Percentiles rank a stretch among this genome's conserved stretches.
Evolutionary conservation across 305 asterid species (phyloP).

Genomic region (Fraxinus angustifolia): DNA sequence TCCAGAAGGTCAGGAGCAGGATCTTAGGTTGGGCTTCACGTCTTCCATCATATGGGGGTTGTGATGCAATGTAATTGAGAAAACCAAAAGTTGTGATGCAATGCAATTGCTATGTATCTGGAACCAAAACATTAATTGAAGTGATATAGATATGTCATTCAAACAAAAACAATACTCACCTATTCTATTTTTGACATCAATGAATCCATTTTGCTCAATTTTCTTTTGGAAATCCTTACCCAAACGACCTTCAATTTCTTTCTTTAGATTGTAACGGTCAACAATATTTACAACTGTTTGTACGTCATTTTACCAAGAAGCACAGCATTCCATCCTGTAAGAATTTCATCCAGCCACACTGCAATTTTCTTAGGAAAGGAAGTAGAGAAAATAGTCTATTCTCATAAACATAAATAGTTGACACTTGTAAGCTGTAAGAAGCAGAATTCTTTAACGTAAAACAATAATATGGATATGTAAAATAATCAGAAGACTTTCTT

Average conservation of each 20-base stretch:
- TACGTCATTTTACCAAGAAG: constrained; percentile 55
- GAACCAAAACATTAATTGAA: too few species aligned
- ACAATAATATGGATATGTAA: too few species aligned
- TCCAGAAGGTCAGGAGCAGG: too few species aligned
- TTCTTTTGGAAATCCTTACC: constrained; percentile 57
- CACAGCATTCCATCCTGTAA: constrained; percentile 89
- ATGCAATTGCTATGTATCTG: too few species aligned
- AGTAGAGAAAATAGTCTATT: not conserved
- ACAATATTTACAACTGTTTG: constrained; percentile 58
- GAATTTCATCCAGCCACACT: constrained; percentile 4
- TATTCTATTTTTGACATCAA: constrained; percentile 65
- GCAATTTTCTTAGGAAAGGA: not conserved
- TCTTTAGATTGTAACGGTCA: constrained; percentile 65
- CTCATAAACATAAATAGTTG: not conserved
- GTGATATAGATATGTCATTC: too few species aligned
- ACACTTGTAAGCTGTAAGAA: not conserved
- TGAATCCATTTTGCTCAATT: constrained; percentile 54
- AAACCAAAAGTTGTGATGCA: too few species aligned
- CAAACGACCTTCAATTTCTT: constrained; percentile 87
- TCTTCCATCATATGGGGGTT: too few species aligned
- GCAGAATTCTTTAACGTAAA: too few species aligned
- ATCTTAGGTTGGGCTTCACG: too few species aligned
- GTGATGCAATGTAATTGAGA: too few species aligned
- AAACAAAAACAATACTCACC: constrained; percentile 30
- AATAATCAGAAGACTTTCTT: too few species aligned